These are phyloP conservation scores for Massospora cicadina DNA, from an alignment of 371 early-diverging fungal genomes.

Conservation along the genomic window DNA sequence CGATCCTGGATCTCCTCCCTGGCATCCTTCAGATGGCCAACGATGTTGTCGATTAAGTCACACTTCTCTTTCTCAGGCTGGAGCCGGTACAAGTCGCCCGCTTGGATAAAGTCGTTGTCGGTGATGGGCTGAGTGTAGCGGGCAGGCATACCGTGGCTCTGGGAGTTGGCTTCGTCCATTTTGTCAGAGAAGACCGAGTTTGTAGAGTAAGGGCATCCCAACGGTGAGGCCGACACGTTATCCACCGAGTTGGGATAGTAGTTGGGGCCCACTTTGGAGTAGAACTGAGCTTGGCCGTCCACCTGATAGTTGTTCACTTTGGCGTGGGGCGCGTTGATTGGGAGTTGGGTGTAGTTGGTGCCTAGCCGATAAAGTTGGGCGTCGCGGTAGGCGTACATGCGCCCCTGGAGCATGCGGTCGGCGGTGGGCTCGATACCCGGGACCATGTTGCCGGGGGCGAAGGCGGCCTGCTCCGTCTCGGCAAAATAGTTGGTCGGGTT, in stretches of 20 bases:
- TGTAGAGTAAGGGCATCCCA: constrained; percentile 13
- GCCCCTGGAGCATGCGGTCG: constrained; percentile 61
- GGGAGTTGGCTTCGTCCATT: background rate
- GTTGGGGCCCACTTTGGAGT: constrained; percentile 36
- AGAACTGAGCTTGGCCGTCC: constrained; percentile 32
- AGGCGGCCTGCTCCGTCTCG: constrained; percentile 63
- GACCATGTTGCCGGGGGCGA: constrained; percentile 49
- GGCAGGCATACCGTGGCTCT: constrained; percentile 19
- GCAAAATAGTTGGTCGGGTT: constrained; percentile 67
- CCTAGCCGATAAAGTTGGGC: constrained; percentile 63
- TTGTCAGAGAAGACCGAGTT: constrained; percentile 10
- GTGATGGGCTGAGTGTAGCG: constrained; percentile 32
- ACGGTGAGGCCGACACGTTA: constrained; percentile 12
- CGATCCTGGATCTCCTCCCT: constrained; percentile 34
- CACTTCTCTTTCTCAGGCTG: constrained; percentile 25
- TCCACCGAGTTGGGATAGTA: constrained; percentile 41
- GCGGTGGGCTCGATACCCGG: constrained; percentile 51
- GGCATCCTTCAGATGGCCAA: constrained; percentile 23
- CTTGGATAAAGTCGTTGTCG: constrained; percentile 36
- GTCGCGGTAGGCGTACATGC: constrained; percentile 58
- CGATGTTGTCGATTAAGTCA: constrained; percentile 26
- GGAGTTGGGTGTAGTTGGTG: constrained; percentile 49
- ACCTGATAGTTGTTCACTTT: constrained; percentile 43
- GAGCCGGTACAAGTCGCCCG: constrained; percentile 27
- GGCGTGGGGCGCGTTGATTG: constrained; percentile 40